A percentile compares a stretch with the other conserved stretches of the same genome.
phyloP scores from a whole-genome alignment of 1,284 basidiomycete genomes.

The Cryptococcus amylolentus region DNA sequence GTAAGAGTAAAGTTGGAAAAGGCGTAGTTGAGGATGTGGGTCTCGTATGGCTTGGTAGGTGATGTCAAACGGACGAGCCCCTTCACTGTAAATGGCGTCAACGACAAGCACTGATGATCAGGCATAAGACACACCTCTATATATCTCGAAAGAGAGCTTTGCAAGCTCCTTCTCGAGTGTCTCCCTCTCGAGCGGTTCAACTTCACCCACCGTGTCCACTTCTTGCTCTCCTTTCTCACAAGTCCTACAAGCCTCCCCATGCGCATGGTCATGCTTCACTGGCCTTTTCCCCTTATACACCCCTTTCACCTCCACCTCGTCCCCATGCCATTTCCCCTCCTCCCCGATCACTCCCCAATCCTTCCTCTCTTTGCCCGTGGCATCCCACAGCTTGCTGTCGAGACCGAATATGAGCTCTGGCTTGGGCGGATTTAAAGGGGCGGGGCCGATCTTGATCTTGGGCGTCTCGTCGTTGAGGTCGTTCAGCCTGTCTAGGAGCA shows the following conservation, averaged over 20 bases:
- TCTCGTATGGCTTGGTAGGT: constrained; percentile 37
- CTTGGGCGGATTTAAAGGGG: constrained; percentile 43
- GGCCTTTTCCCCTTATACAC: constrained; percentile 54
- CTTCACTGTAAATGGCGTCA: constrained; percentile 52
- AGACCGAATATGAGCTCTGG: constrained; percentile 77
- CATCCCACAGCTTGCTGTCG: constrained; percentile 68
- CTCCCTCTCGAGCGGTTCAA: constrained; percentile 39
- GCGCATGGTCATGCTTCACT: constrained; percentile 18
- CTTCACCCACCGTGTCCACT: constrained; percentile 3
- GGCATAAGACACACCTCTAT: constrained; percentile 35
- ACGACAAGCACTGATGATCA: background rate
- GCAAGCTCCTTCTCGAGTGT: constrained; percentile 35
- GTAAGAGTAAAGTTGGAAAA: constrained; percentile 77
- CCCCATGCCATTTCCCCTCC: constrained; percentile 55
- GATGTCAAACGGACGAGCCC: constrained; percentile 65
- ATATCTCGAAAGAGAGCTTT: constrained; percentile 52
- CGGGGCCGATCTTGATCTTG: constrained; percentile 63
- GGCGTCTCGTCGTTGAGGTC: constrained; percentile 84
- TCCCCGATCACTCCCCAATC: constrained; percentile 27
- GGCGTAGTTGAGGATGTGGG: constrained; percentile 79
- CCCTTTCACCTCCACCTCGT: constrained; percentile 77
- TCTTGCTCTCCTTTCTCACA: constrained; percentile 6
- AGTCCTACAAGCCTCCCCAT: constrained; percentile 6
- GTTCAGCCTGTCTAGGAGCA: constrained; percentile 77
- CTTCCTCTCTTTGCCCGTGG: constrained; percentile 36